Evolutionary conservation across 257 asterid species (phyloP), one percentile per base, ranked within the genome.

Genomic region (Plantago elongata): DNA sequence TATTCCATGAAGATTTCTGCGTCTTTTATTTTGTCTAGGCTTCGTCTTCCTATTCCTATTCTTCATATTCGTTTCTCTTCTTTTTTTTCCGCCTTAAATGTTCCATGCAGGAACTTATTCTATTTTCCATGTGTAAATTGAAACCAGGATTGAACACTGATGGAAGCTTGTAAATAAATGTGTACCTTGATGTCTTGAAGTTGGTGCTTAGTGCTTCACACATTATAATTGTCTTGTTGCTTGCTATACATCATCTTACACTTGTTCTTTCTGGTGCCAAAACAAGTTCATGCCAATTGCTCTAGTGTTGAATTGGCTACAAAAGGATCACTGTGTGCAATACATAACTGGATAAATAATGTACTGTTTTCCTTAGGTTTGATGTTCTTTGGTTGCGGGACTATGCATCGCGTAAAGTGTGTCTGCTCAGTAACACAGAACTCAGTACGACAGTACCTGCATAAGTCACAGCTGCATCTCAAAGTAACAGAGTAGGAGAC

Each of bases 81-180:
- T 27, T 52, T 18, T 0, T 51, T 52, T 17, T 6, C 37, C 1
- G 11, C 38, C 13, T 11, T 11, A 18, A 27, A 52, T 9, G 12
- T 38, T 10, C 4, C 27, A n/a, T 52, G 57, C 38, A 52, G 57
- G 57, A 52, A 52, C 17, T 18, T 14, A 52, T 18, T 38, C 57
- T n/a, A 18, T 52, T 52, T 54, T 54, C 59, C 40, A 54, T 54
- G 59, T 54, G 59, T 54, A 54, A 14, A 54, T 54, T 54, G 8
- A 27, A 29, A 1, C 14, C 12, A 37, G 22, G 59, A 54, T 27
- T 27, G 59, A n/a, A 52, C 38, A 11, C 11, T 22, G 37, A 52
- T 17, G 58, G 43, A 34, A 18, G 17, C 17, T 54, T 54, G 59
- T 29, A 54, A 11, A 54, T 54, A 22, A 11, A 22, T 27, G 43